Evolutionary conservation across 805 yeast genomes (phyloP), one percentile per base, ranked within the genome.

Genomic region (Candida namnaoensis): DNA sequence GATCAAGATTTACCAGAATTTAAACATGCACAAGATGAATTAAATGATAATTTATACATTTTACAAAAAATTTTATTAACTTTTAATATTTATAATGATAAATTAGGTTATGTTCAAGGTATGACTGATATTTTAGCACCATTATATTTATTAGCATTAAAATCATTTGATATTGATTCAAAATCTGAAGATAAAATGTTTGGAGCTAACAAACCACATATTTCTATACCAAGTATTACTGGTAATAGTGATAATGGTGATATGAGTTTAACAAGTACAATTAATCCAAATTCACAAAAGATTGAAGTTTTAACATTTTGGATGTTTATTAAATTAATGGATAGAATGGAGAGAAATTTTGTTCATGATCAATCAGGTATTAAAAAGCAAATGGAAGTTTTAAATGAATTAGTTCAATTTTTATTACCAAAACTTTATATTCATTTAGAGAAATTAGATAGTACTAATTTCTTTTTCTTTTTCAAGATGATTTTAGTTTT

Each of bases 41-140:
- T 55, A 5, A 59, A 48, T 13, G 62, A 51, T 5, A 60, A 30
- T 30, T 12, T 30, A 30, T 30, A 30, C 33, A 13, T 30, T 30
- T 30, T 30, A 30, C 33, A 30, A 30, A 30, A 84, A 51, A 83
- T 93, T 46, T 68, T 93, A 34, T 70, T 88, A 43, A 86, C 97
- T 1, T 91, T 83, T 54, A 91, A 93, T 58, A 88, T 85, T 60
- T 73, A 80, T 58, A 90, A 93, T 59, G 69, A 67, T 37, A 82
- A 88, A 50, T 63, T 93, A 50, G 99, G 99, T 1, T 93, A 93
- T 55, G 96, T 93, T 15, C 99, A 93, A 64, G 99, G 99, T 2
- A 93, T 93, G 99, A 79, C 93, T 9, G 99, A 93, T 60, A 66
- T 93, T 40, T 65, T 93, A 33, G 83, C 96, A 0, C 97, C 97